Evolutionary conservation across 805 yeast genomes (phyloP).

Genomic region (Maudiozyma turicensis): DNA sequence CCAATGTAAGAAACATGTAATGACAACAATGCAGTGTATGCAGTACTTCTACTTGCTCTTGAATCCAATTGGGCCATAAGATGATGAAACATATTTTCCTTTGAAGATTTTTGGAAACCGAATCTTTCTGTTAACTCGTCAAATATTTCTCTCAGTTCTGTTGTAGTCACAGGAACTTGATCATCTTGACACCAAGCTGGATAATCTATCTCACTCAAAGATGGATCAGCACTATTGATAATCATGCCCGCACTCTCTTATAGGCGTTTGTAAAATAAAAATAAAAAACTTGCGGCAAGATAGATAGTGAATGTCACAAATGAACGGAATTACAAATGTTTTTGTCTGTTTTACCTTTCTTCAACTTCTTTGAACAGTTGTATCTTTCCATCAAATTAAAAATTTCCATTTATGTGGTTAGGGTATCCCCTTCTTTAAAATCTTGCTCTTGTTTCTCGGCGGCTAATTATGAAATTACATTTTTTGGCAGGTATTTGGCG

Average conservation of each 20-base stretch:
- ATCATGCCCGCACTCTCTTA: neutral
- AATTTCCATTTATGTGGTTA: too few relatives aligned
- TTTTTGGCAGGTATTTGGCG: too few relatives aligned
- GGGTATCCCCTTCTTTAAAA: too few relatives aligned
- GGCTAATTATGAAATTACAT: too few relatives aligned
- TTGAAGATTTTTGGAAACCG: slow-evolving; percentile 79
- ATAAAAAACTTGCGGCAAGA: too few relatives aligned
- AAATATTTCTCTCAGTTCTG: slow-evolving; percentile 54
- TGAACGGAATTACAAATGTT: too few relatives aligned
- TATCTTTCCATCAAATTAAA: too few relatives aligned
- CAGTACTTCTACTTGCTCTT: slow-evolving; percentile 68
- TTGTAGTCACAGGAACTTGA: slow-evolving; percentile 64
- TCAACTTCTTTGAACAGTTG: too few relatives aligned
- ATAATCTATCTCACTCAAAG: slow-evolving; percentile 21
- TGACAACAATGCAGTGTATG: slow-evolving; percentile 59
- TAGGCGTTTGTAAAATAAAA: neutral
- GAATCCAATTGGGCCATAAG: slow-evolving; percentile 78
- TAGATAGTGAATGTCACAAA: too few relatives aligned
- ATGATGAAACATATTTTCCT: slow-evolving; percentile 72
- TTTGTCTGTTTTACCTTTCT: too few relatives aligned
- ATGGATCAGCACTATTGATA: slow-evolving; percentile 2
- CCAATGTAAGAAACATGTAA: slow-evolving; percentile 90
- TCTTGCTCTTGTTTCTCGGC: too few relatives aligned
- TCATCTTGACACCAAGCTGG: slow-evolving; percentile 32
- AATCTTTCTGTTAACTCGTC: slow-evolving; percentile 48